A percentile compares a stretch with the other conserved stretches of the same genome.
These are phyloP conservation scores for Fragilariopsis cylindrus DNA, from an alignment of 108 stramenopile genomes.

Conservation along the genomic window DNA sequence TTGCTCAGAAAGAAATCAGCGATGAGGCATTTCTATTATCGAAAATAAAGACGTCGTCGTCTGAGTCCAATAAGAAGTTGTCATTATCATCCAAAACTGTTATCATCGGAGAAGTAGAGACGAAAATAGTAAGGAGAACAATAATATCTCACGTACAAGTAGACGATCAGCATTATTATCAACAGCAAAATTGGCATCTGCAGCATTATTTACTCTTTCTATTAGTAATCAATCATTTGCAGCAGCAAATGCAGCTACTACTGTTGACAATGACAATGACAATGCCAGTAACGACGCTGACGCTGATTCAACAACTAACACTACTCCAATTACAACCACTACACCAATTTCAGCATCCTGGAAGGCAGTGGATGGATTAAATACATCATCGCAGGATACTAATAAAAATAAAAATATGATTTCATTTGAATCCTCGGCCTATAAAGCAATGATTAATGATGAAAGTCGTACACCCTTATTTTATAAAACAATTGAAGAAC, in stretches of 20 bases:
- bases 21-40: too few relatives aligned
- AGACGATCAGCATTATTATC: not conserved
- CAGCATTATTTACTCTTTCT: not conserved
- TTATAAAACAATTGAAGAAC: slow-evolving; percentile 46
- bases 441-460: slow-evolving; percentile 66
- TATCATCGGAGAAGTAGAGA: too few relatives aligned
- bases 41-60: too few relatives aligned
- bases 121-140: too few relatives aligned
- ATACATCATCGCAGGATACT: slow-evolving; percentile 12
- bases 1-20: too few relatives aligned
- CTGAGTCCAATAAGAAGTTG: too few relatives aligned
- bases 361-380: slow-evolving; percentile 52
- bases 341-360: slow-evolving; percentile 43
- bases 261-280: not conserved
- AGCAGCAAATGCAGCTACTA: not conserved
- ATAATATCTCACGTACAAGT: too few relatives aligned
- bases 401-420: slow-evolving; percentile 47
- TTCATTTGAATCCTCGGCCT: slow-evolving; percentile 61
- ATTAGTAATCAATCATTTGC: not conserved
- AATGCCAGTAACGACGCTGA: not conserved
- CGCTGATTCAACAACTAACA: slow-evolving; percentile 10
- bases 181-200: slow-evolving; percentile 12
- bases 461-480: slow-evolving; percentile 59
- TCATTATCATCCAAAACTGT: too few relatives aligned
- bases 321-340: not conserved